phyloP scores from a whole-genome alignment of 805 yeast genomes.

The Candida piceae region DNA sequence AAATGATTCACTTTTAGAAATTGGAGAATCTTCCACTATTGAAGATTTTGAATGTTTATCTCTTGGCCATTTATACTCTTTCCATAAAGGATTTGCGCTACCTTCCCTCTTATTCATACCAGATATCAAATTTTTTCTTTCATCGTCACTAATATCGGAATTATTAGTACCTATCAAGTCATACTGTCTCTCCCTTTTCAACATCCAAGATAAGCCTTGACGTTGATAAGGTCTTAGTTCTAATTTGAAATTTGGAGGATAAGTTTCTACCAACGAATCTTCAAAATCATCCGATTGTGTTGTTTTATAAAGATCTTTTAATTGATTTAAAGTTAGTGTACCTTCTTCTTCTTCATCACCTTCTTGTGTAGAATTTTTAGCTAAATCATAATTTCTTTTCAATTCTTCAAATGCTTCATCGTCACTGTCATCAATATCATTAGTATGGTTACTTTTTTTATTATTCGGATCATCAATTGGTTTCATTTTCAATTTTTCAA shows the following conservation, averaged over 20 bases:
- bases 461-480: too few relatives aligned
- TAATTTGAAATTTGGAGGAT: slow-evolving; percentile 51
- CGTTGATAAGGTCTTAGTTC: slow-evolving; percentile 72
- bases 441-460: slow-evolving; percentile 46
- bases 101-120: slow-evolving; percentile 36
- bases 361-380: slow-evolving; percentile 3
- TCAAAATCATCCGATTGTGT: slow-evolving; percentile 43
- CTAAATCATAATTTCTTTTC: slow-evolving; percentile 7
- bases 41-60: slow-evolving; percentile 29
- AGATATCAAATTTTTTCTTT: slow-evolving; percentile 17
- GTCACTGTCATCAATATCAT: slow-evolving; percentile 41
- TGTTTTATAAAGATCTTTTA: slow-evolving; percentile 69
- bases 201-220: slow-evolving; percentile 86
- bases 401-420: slow-evolving; percentile 14
- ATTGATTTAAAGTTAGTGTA: slow-evolving; percentile 57
- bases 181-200: slow-evolving; percentile 67
- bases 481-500: slow-evolving; percentile 10
- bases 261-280: slow-evolving; percentile 59
- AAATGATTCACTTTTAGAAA: slow-evolving; percentile 31
- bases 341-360: slow-evolving; percentile 7
- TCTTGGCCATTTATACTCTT: slow-evolving; percentile 68
- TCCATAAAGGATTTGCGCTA: slow-evolving; percentile 82
- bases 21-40: neutral
- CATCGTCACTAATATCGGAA: slow-evolving; percentile 19
- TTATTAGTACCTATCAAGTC: slow-evolving; percentile 34